Conservation (phyloP, 176 grass and related monocot genomes). For the Carex kokanica region DNA sequence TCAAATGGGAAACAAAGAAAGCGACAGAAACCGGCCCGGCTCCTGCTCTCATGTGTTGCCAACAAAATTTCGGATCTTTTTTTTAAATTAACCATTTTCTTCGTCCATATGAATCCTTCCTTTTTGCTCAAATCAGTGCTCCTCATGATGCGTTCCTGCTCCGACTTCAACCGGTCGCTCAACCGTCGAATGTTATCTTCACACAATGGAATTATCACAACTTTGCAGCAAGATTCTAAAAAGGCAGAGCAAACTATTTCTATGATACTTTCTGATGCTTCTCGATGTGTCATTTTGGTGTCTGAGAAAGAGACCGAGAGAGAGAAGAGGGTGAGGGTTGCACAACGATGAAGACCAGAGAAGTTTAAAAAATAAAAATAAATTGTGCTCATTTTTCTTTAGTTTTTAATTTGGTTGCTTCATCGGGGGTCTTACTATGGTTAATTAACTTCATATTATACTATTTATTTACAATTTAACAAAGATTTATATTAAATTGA, state of each 20-base stretch:
- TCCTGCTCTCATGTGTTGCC: background rate
- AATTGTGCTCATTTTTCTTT: no score
- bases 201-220: conserved; percentile 10
- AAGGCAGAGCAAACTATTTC: conserved; percentile 1
- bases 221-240: conserved; percentile 18
- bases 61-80: background rate
- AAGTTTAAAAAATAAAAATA: background rate
- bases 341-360: background rate
- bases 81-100: background rate
- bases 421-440: no score
- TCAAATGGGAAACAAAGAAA: background rate
- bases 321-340: background rate
- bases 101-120: conserved; percentile 6
- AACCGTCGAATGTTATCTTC: conserved; percentile 9
- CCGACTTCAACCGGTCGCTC: background rate
- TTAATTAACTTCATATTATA: no score
- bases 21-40: background rate
- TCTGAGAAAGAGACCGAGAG: background rate
- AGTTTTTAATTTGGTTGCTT: no score
- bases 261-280: background rate
- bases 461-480: no score
- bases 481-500: no score
- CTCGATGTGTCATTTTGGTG: background rate
- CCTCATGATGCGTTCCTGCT: background rate
- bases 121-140: background rate